phyloP scores from a whole-genome alignment of 768 basidiomycete genomes.

The Suillus spraguei region DNA sequence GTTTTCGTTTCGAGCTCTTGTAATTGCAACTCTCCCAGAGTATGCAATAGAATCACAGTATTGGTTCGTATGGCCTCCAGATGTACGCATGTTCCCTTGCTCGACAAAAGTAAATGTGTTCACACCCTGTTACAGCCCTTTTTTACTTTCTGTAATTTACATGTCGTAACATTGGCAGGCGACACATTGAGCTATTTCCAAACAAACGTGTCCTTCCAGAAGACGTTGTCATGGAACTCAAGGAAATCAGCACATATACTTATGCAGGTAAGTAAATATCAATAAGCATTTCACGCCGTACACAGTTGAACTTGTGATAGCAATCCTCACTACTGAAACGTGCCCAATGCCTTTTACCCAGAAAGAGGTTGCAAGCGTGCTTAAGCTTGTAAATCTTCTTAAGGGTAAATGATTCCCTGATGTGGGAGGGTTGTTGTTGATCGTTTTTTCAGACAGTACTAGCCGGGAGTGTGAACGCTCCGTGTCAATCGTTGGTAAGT shows the following conservation, averaged over 20 bases:
- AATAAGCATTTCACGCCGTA: background rate
- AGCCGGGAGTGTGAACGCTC: background rate
- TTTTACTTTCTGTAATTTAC: background rate
- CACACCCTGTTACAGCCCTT: background rate
- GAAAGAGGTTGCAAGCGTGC: slow-evolving; percentile 38
- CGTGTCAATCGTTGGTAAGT: background rate
- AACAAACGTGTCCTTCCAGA: slow-evolving; percentile 1
- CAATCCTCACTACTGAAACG: slow-evolving; percentile 14
- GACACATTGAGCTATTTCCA: slow-evolving; percentile 2
- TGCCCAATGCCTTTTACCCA: slow-evolving; percentile 36
- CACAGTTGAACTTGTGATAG: slow-evolving; percentile 36
- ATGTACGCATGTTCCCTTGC: background rate
- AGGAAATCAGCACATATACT: slow-evolving; percentile 2
- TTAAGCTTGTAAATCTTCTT: slow-evolving; percentile 30
- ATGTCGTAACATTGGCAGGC: background rate
- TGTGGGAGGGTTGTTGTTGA: no score
- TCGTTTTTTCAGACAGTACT: background rate
- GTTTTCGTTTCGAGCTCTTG: background rate
- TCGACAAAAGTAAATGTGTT: background rate
- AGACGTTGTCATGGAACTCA: background rate
- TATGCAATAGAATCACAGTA: background rate
- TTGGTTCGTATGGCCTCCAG: background rate
- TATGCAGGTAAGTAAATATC: slow-evolving; percentile 7
- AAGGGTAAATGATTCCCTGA: slow-evolving; percentile 27
- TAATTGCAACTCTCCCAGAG: background rate